phyloP scores from a whole-genome alignment of 768 basidiomycete genomes.

The Clitopilus hobsonii region DNA sequence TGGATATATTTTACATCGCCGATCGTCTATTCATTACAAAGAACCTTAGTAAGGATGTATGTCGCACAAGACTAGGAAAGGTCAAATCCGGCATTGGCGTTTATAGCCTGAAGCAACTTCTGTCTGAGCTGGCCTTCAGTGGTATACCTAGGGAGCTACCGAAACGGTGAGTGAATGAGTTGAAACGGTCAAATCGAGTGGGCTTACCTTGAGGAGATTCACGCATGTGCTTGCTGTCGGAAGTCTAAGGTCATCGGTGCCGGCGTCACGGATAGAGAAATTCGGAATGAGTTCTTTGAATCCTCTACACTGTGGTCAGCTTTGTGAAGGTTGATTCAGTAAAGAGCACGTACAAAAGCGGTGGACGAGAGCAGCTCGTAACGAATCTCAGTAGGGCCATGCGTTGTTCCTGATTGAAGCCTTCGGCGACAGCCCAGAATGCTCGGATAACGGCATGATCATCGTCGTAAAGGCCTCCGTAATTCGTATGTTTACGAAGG shows the following conservation, averaged over 20 bases:
- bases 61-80: constrained; percentile 51
- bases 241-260: constrained; percentile 63
- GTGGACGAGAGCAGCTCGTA: constrained; percentile 88
- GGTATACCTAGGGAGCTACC: constrained; percentile 65
- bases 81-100: constrained; percentile 88
- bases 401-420: constrained; percentile 78
- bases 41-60: neutral
- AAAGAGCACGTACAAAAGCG: constrained; percentile 58
- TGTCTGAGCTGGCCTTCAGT: constrained; percentile 58
- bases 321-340: neutral
- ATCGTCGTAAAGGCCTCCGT: constrained; percentile 76
- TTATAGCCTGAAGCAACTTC: constrained; percentile 86
- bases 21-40: too few relatives aligned
- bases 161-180: neutral
- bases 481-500: constrained; percentile 68
- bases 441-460: constrained; percentile 63
- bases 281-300: constrained; percentile 85
- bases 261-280: constrained; percentile 84
- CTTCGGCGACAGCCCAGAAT: constrained; percentile 86
- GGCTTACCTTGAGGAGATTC: constrained; percentile 78
- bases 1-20: neutral
- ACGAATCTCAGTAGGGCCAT: constrained; percentile 82
- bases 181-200: neutral
- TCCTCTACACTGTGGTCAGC: too few relatives aligned
- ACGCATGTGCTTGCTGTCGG: constrained; percentile 86